Evolutionary conservation across 1,139 yeast genomes (phyloP), one percentile per base, ranked within the genome.

Genomic region (Lodderomyces elongisporus): DNA sequence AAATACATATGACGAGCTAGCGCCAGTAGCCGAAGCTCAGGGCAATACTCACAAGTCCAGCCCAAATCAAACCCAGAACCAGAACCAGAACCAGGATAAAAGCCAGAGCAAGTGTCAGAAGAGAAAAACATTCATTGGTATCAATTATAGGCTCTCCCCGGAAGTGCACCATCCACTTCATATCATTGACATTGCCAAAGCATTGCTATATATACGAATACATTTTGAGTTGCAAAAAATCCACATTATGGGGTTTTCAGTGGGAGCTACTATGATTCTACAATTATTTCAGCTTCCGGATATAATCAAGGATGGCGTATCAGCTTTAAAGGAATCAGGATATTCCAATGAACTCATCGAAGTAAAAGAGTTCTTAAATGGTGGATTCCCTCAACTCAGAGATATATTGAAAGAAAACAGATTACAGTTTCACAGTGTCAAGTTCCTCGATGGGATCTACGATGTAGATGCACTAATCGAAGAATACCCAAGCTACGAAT

Each of bases 61-160:
- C n/a, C n/a, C n/a, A n/a, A n/a, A n/a, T n/a, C n/a, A n/a, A n/a
- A n/a, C n/a, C n/a, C n/a, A n/a, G n/a, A n/a, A n/a, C n/a, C n/a
- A n/a, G n/a, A n/a, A n/a, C n/a, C n/a, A n/a, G n/a, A n/a, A n/a
- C n/a, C n/a, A n/a, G n/a, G n/a, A n/a, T n/a, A n/a, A n/a, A n/a
- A n/a, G n/a, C n/a, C n/a, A n/a, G n/a, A n/a, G n/a, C n/a, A n/a
- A n/a, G n/a, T n/a, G n/a, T n/a, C n/a, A n/a, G n/a, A n/a, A n/a
- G n/a, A n/a, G n/a, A n/a, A 7, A 10, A 7, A 60, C 64, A 33
- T 30, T 60, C 4, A 58, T 66, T 26, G 70, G 82, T 0, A 44
- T 85, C 4, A 85, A 84, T 47, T 87, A 87, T 52, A 61, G 93
- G 15, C 58, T 87, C 9, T 72, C 87, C 0, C 87, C 88, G 0